Conservation (phyloP, 768 basidiomycete species). For the Tricholomella constricta region DNA sequence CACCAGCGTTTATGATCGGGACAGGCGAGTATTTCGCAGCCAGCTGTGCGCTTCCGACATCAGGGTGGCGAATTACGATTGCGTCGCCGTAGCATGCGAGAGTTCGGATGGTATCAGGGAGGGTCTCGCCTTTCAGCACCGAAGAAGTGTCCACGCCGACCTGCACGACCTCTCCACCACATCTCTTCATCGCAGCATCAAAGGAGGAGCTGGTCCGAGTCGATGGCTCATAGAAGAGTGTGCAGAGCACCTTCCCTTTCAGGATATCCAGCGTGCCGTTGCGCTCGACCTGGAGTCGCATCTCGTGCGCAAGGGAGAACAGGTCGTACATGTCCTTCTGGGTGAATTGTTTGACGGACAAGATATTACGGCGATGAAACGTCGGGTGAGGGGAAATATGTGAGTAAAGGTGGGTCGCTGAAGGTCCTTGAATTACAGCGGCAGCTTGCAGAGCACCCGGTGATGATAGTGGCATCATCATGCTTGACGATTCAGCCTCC, state of each 20-base stretch:
- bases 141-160: conserved; percentile 82
- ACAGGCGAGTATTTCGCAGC: conserved; percentile 98
- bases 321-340: conserved; percentile 90
- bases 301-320: conserved; percentile 93
- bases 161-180: conserved; percentile 93
- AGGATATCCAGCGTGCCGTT: conserved; percentile 86
- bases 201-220: conserved; percentile 96
- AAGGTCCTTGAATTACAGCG: conserved; percentile 30
- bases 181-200: conserved; percentile 98
- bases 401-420: conserved; percentile 41
- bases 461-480: conserved; percentile 29
- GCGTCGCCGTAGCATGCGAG: conserved; percentile 95
- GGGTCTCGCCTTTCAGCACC: conserved; percentile 89
- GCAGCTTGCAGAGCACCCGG: conserved; percentile 22
- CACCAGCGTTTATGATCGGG: conserved; percentile 95
- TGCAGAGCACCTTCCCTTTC: conserved; percentile 88
- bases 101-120: conserved; percentile 92
- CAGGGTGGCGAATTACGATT: conserved; percentile 92
- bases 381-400: conserved; percentile 71
- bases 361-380: conserved; percentile 91
- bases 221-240: conserved; percentile 95
- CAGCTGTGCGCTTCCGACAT: conserved; percentile 88
- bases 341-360: conserved; percentile 92
- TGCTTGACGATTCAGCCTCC: conserved; percentile 26
- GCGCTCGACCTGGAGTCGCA: conserved; percentile 94